Conservation (phyloP, 768 basidiomycete species). For the Termitomyces sp. region DNA sequence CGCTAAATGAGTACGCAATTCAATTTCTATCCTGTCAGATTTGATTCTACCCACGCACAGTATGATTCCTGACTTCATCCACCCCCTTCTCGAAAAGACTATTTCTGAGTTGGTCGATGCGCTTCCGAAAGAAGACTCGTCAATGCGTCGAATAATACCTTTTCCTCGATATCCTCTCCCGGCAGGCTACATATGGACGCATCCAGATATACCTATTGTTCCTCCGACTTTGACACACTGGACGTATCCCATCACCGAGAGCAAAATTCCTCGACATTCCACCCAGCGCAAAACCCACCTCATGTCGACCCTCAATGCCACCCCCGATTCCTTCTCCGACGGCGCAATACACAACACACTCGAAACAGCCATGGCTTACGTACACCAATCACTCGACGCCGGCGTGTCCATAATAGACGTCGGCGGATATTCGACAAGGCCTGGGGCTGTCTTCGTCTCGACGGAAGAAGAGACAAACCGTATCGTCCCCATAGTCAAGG, state of each 20-base stretch:
- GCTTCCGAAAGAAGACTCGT: conserved; percentile 30
- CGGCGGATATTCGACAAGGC: conserved; percentile 92
- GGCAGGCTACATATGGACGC: conserved; percentile 12
- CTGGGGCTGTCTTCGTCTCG: conserved; percentile 62
- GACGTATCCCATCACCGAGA: conserved; percentile 29
- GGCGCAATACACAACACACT: conserved; percentile 55
- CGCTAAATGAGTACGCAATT: conserved; percentile 73
- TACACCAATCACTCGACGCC: conserved; percentile 35
- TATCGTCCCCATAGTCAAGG: conserved; percentile 65
- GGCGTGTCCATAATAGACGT: conserved; percentile 84
- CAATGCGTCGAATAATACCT: conserved; percentile 70
- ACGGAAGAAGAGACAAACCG: conserved; percentile 65
- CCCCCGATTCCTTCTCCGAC: conserved; percentile 96
- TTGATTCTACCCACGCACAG: conserved; percentile 30
- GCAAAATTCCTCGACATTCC: conserved; percentile 7
- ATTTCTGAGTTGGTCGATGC: conserved; percentile 41
- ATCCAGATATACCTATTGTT: conserved; percentile 24
- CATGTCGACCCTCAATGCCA: conserved; percentile 91
- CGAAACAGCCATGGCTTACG: conserved; percentile 49
- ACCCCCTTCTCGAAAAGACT: conserved; percentile 50
- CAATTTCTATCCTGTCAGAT: background rate
- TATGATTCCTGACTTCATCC: conserved; percentile 70
- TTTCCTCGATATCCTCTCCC: conserved; percentile 51
- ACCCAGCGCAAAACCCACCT: conserved; percentile 47
- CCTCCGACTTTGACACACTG: conserved; percentile 47